Percentiles rank a stretch among this genome's conserved stretches.
phyloP scores from a whole-genome alignment of 2,329 filamentous ascomycete genomes.

The Phyllosticta citribraziliensis region DNA sequence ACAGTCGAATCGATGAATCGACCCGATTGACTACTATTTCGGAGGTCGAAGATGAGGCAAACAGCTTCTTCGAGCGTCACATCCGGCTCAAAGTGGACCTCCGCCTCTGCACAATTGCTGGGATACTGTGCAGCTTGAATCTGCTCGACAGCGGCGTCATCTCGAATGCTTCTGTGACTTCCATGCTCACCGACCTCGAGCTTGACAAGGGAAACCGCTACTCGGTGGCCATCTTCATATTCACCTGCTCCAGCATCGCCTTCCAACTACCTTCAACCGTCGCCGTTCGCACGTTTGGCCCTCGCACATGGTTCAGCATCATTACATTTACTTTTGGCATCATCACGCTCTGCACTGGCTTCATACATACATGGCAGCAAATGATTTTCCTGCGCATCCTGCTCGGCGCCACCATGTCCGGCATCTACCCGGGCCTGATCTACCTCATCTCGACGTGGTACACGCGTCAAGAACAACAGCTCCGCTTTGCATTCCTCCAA shows the following conservation, averaged over 20 bases:
- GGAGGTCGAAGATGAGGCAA: slow-evolving; percentile 1
- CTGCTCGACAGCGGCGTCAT: slow-evolving; percentile 62
- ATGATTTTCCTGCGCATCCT: slow-evolving; percentile 60
- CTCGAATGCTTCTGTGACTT: slow-evolving; percentile 58
- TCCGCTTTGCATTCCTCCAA: slow-evolving; percentile 56
- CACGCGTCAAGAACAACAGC: slow-evolving; percentile 53
- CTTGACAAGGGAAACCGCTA: slow-evolving; percentile 54
- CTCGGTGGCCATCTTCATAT: slow-evolving; percentile 63
- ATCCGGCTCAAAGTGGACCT: slow-evolving; percentile 56
- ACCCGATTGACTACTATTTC: not conserved
- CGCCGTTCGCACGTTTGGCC: slow-evolving; percentile 54
- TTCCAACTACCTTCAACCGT: slow-evolving; percentile 62
- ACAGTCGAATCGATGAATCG: not conserved
- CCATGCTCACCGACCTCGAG: slow-evolving; percentile 54
- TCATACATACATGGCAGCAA: slow-evolving; percentile 56
- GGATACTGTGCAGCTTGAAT: slow-evolving; percentile 60
- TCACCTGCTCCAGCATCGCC: slow-evolving; percentile 57
- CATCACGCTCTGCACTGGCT: slow-evolving; percentile 59
- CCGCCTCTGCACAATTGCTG: slow-evolving; percentile 60
- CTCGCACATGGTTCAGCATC: slow-evolving; percentile 50
- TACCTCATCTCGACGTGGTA: slow-evolving; percentile 56
- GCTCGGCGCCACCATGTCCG: slow-evolving; percentile 52
- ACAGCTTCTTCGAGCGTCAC: slow-evolving; percentile 30
- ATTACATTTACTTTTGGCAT: slow-evolving; percentile 53
- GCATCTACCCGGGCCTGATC: slow-evolving; percentile 32